Evolutionary conservation across 1,284 basidiomycete genomes (phyloP).

Genomic region (Porodaedalea pini): DNA sequence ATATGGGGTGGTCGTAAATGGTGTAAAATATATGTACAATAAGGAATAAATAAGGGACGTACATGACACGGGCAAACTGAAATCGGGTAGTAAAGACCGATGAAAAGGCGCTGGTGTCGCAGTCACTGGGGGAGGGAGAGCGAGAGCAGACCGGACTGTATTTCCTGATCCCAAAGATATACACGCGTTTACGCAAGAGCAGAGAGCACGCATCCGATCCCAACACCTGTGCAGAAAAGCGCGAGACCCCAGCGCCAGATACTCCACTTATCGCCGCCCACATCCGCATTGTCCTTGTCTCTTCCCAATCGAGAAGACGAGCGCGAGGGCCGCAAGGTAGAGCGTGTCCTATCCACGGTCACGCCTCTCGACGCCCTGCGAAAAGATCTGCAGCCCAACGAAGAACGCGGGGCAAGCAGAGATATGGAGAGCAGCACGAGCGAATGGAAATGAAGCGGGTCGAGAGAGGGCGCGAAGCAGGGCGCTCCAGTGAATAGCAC

Average conservation of each 20-base stretch:
- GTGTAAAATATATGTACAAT: too few species aligned
- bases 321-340: not conserved
- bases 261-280: slow-evolving; percentile 9
- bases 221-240: slow-evolving; percentile 36
- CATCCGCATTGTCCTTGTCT: not conserved
- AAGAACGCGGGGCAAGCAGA: slow-evolving; percentile 35
- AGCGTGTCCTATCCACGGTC: not conserved
- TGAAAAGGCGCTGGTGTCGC: too few species aligned
- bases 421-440: slow-evolving; percentile 45
- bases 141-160: not conserved
- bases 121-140: not conserved
- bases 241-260: slow-evolving; percentile 29
- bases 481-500: slow-evolving; percentile 4
- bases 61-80: too few species aligned
- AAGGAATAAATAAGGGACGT: too few species aligned
- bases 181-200: not conserved
- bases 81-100: too few species aligned
- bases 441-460: slow-evolving; percentile 48
- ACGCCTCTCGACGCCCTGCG: not conserved
- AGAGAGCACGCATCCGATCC: slow-evolving; percentile 30
- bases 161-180: too few species aligned
- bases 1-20: too few species aligned
- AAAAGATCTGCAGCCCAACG: not conserved
- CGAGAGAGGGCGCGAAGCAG: slow-evolving; percentile 30
- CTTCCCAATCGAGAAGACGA: not conserved